phyloP scores from a whole-genome alignment of 1,139 yeast genomes.

The Wickerhamomyces sp. region DNA sequence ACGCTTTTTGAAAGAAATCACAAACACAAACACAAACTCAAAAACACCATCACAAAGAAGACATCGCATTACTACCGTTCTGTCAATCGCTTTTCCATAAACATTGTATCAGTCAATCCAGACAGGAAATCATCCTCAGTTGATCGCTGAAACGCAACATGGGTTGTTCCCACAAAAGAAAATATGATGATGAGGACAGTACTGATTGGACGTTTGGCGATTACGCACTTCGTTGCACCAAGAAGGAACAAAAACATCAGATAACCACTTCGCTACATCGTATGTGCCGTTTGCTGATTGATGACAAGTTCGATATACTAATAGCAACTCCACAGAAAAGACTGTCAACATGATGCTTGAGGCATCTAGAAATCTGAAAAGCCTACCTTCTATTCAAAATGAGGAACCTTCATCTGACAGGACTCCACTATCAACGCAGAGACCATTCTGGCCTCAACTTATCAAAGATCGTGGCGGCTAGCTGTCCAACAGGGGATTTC shows the following conservation, averaged over 20 bases:
- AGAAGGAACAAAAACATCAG: not conserved
- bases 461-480: not conserved
- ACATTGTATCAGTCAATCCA: too few relatives aligned
- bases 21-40: too few relatives aligned
- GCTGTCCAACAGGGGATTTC: too few relatives aligned
- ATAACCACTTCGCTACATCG: conserved; percentile 10
- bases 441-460: conserved; percentile 2
- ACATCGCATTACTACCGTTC: too few relatives aligned
- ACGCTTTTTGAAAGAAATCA: too few relatives aligned
- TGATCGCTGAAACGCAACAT: not conserved
- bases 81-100: too few relatives aligned
- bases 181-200: not conserved
- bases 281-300: conserved; percentile 1
- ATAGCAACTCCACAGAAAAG: conserved; percentile 1
- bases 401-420: not conserved
- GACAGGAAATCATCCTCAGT: not conserved
- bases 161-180: not conserved
- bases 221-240: too few relatives aligned
- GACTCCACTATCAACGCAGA: not conserved
- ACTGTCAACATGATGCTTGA: conserved; percentile 5
- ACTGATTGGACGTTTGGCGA: too few relatives aligned
- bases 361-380: conserved; percentile 3
- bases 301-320: not conserved
- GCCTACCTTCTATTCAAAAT: not conserved
- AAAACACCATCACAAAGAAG: too few relatives aligned